Percentiles rank a stretch among this genome's conserved stretches.
phyloP scores from a whole-genome alignment of 139 green algal species.

The Chlamydomonas asymmetrica region DNA sequence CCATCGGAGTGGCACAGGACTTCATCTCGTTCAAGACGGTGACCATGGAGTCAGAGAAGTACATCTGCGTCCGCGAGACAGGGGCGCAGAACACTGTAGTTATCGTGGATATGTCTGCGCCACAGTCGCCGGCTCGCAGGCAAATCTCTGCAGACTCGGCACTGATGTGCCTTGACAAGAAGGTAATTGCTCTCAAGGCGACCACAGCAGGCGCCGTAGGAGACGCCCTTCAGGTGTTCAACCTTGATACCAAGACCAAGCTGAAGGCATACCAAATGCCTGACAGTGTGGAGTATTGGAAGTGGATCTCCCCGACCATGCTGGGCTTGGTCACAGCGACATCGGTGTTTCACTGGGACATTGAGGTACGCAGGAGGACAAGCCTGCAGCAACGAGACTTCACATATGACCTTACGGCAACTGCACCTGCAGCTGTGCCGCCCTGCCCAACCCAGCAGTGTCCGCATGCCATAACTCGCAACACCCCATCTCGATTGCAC shows the following conservation, averaged over 20 bases:
- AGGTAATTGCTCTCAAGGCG: constrained; percentile 95
- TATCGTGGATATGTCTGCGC: constrained; percentile 92
- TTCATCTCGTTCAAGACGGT: constrained; percentile 98
- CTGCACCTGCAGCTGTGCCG: too few species aligned
- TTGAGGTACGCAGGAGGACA: constrained; percentile 79
- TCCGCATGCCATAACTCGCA: too few species aligned
- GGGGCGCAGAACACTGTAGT: constrained; percentile 68
- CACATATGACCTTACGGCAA: too few species aligned
- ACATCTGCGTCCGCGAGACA: constrained; percentile 95
- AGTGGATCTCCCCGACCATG: constrained; percentile 86
- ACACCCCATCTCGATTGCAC: too few species aligned
- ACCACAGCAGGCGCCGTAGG: constrained; percentile 52
- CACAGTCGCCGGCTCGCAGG: constrained; percentile 78
- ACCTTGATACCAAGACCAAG: constrained; percentile 98
- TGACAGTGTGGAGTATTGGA: constrained; percentile 97
- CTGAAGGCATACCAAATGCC: constrained; percentile 94
- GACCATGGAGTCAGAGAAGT: constrained; percentile 97
- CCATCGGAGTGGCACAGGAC: constrained; percentile 83
- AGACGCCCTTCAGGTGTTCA: constrained; percentile 97
- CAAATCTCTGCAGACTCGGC: constrained; percentile 97
- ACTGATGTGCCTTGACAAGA: constrained; percentile 92
- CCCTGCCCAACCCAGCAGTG: too few species aligned
- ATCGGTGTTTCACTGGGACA: constrained; percentile 96
- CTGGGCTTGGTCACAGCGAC: constrained; percentile 92
- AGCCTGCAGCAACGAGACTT: too few species aligned